Base-by-base conservation (phyloP, 78 protist genomes). In the Goniomonas avonlea region DNA sequence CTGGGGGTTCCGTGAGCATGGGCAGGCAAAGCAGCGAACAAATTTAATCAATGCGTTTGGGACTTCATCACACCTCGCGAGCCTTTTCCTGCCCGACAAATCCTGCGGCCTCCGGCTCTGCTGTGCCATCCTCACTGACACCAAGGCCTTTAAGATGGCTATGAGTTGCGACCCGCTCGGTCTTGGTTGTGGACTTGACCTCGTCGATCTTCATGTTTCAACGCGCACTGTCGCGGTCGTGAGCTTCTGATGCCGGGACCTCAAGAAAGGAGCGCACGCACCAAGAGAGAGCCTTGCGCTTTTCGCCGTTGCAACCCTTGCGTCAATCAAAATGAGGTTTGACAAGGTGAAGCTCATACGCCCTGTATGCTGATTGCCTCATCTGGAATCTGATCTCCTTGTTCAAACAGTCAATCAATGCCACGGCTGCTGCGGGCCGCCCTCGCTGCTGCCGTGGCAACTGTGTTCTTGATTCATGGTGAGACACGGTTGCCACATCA, bases 91-190 rank as follows among this genome's bases (percentile, higher is more conserved):
- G 99, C 15, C 99, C 99, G 7, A 98, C 98, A 17, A 98, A 69
- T 13, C 99, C 99, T 11, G 83, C 87, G 0, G 89, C 92, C 2
- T 83, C 73, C 0, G 83, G 83, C 23, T 84, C 71, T 7, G 96
- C 96, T 9, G 50, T 0, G 11, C 99, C 99, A 23, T 86, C 85
- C 21, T 90, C 94, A 15, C 80, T 70, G 38, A 98, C 89, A 1
- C 99, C 99, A 7, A 98, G 85, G 20, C 99, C 99, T 38, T 90
- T 92, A 71, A 98, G 80, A 85, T 98, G 99, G 56, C 94, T 78
- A 47, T 98, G 99, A 17, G 99, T 71, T 8, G 97, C 92, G 20
- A 96, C 88, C 38, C 98, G 91, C 85, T 87, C 89, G 29, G 88
- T 69, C 58, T 85, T 82, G 4, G 92, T 82, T 15, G 94, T 89